phyloP scores from a whole-genome alignment of 495 filamentous ascomycete species.

The Daldinia bambusicola region DNA sequence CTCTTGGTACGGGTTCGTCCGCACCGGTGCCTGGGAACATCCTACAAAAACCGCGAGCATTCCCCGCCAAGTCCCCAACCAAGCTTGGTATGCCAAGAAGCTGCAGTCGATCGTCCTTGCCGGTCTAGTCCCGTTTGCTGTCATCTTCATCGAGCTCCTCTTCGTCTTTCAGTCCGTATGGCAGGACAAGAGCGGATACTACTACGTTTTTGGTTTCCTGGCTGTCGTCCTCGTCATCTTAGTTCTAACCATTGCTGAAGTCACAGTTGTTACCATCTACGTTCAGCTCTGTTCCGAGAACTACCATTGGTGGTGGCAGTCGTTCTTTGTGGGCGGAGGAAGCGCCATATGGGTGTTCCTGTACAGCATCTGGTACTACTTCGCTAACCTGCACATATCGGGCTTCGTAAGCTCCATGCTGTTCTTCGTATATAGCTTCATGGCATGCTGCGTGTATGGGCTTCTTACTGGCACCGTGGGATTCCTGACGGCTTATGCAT shows the following conservation, averaged over 20 bases:
- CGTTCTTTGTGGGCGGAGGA: conserved; percentile 83
- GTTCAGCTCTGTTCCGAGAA: conserved; percentile 89
- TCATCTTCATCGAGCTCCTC: conserved; percentile 92
- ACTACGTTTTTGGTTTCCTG: conserved; percentile 94
- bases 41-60: conserved; percentile 83
- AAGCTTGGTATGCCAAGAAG: conserved; percentile 81
- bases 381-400: conserved; percentile 81
- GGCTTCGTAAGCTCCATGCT: conserved; percentile 83
- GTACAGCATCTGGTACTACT: conserved; percentile 90
- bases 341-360: conserved; percentile 86
- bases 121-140: conserved; percentile 88
- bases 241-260: conserved; percentile 83
- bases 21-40: conserved; percentile 78
- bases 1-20: conserved; percentile 80
- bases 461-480: conserved; percentile 88
- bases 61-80: conserved; percentile 78
- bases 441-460: conserved; percentile 87
- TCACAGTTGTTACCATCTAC: conserved; percentile 90
- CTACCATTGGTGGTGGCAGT: conserved; percentile 97
- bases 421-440: conserved; percentile 84
- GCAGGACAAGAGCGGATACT: conserved; percentile 94
- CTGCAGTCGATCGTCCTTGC: conserved; percentile 73
- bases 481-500: conserved; percentile 87
- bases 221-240: conserved; percentile 79
- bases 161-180: conserved; percentile 93